Conservation (phyloP, 352 stramenopile species). For the Globisporangium emineosum region DNA sequence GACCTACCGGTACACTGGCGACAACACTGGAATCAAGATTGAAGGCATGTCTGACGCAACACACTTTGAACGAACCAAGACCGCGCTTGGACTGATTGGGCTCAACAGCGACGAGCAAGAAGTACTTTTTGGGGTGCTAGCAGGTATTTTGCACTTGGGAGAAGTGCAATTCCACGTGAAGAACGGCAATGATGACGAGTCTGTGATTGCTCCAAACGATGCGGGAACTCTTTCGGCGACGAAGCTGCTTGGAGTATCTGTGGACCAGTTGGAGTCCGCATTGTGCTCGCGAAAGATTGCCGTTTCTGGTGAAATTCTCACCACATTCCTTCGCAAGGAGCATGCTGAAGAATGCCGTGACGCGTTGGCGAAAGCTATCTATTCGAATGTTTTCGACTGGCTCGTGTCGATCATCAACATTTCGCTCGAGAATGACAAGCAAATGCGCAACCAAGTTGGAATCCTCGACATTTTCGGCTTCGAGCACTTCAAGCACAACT, state of each 20-base stretch:
- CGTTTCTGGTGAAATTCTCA: conserved; percentile 73
- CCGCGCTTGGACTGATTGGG: conserved; percentile 62
- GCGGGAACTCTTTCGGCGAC: conserved; percentile 35
- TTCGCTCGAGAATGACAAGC: conserved; percentile 27
- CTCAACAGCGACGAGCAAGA: conserved; percentile 51
- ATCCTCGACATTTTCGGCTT: conserved; percentile 92
- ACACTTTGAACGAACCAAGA: conserved; percentile 69
- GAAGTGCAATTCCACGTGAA: conserved; percentile 91
- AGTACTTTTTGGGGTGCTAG: conserved; percentile 71
- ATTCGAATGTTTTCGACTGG: conserved; percentile 95
- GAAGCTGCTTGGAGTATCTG: conserved; percentile 53
- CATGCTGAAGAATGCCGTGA: conserved; percentile 82
- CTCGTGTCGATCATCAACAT: conserved; percentile 91
- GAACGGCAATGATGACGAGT: conserved; percentile 67
- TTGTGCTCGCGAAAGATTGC: conserved; percentile 69
- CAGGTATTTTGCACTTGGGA: conserved; percentile 95
- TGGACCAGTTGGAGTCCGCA: conserved; percentile 53
- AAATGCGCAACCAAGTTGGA: conserved; percentile 65
- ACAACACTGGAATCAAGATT: conserved; percentile 54
- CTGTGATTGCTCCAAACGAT: conserved; percentile 37
- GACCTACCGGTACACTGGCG: conserved; percentile 72
- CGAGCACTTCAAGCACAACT: conserved; percentile 86
- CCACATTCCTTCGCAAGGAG: conserved; percentile 65
- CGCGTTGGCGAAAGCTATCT: conserved; percentile 93
- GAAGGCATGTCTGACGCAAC: conserved; percentile 69